These are phyloP conservation scores for Fraxinus anomala DNA, from an alignment of 257 asterid genomes.

Conservation along the genomic window DNA sequence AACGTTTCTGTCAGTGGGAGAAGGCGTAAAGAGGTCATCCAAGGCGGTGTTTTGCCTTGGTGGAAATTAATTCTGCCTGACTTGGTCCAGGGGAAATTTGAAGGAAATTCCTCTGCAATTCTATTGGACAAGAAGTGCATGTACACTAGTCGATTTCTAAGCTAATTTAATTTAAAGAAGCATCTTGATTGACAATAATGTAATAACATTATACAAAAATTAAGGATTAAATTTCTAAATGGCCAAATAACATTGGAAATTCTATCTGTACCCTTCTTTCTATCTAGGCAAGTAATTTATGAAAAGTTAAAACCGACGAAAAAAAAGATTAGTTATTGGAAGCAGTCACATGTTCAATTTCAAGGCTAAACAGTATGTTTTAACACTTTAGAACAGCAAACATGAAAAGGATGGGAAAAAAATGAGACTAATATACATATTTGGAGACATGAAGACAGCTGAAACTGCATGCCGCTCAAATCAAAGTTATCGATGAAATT, in stretches of 20 bases:
- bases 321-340: not conserved
- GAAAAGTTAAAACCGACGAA: not conserved
- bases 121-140: too few relatives aligned
- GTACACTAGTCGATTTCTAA: too few relatives aligned
- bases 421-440: conserved; percentile 26
- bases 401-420: not conserved
- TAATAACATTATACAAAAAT: not conserved
- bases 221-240: not conserved
- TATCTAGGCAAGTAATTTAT: not conserved
- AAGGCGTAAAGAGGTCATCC: too few relatives aligned
- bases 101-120: too few relatives aligned
- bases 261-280: not conserved
- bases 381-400: not conserved
- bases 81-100: too few relatives aligned
- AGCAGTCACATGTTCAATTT: not conserved
- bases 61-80: too few relatives aligned
- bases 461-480: conserved; percentile 36
- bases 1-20: too few relatives aligned
- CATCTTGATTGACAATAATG: not conserved
- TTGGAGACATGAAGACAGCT: conserved; percentile 14
- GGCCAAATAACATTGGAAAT: too few relatives aligned
- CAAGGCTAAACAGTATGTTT: not conserved
- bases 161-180: too few relatives aligned
- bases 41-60: too few relatives aligned
- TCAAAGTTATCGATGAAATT: conserved; percentile 41